Conservation (phyloP, 139 green algal genomes). For the Edaphochlamys debaryana region DNA sequence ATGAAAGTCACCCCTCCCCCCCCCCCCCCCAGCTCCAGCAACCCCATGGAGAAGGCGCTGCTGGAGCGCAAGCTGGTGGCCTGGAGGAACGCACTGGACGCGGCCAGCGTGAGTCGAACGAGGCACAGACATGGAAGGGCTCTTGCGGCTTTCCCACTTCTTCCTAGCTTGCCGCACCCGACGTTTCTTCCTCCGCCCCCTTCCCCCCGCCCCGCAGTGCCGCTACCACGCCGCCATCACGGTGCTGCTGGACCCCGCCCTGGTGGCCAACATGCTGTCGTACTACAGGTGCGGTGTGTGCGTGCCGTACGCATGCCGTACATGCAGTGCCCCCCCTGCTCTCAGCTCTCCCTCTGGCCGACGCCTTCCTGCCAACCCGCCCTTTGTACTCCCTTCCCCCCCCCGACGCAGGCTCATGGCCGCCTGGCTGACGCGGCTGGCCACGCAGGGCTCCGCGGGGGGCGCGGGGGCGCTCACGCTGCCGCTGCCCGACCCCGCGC, state of each 20-base stretch:
- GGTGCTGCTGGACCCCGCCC: constrained; percentile 59
- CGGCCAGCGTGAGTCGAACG: neutral
- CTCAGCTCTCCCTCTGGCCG: too few species aligned
- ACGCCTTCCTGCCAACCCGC: too few species aligned
- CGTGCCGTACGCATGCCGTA: too few species aligned
- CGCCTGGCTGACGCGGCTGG: constrained; percentile 78
- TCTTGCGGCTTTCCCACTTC: too few species aligned
- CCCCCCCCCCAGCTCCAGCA: neutral
- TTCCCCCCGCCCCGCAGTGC: neutral
- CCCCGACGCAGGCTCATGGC: constrained; percentile 76
- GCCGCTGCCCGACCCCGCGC: constrained; percentile 70
- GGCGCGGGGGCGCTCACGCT: constrained; percentile 45
- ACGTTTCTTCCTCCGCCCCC: neutral
- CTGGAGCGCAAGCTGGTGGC: neutral
- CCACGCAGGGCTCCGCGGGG: constrained; percentile 19
- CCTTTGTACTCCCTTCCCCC: too few species aligned
- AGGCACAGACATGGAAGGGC: too few species aligned
- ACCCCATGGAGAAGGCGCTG: constrained; percentile 23
- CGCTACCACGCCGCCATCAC: constrained; percentile 50
- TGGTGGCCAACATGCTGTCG: constrained; percentile 69
- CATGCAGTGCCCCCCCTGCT: too few species aligned
- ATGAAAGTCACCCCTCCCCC: too few species aligned
- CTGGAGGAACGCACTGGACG: constrained; percentile 26
- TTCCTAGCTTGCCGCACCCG: too few species aligned
- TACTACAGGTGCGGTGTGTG: constrained; percentile 61